Base-by-base conservation (phyloP, 176 grass and related monocot species). In the Hsuehochloa calcarea region DNA sequence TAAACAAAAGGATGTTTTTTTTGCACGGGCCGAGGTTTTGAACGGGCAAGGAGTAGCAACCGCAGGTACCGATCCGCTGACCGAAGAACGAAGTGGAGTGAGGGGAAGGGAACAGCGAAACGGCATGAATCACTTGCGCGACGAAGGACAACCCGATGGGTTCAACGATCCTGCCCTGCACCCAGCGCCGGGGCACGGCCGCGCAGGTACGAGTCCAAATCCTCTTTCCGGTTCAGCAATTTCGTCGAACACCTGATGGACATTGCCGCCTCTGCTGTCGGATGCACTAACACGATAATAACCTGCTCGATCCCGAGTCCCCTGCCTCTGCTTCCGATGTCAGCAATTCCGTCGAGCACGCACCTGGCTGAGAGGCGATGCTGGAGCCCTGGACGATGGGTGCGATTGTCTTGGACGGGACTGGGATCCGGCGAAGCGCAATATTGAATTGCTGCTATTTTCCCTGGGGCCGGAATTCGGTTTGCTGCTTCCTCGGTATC, bases 181-280 rank as follows among this genome's bases (percentile, higher is more conserved):
- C 20, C 17, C 10, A 12, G 1, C 62, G 11, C 27, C 11, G 11
- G 19, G 22, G 15, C 1, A 0, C 29, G 13, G 19, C 26, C 2
- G 7, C 25, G 1, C 50, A 51, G 72, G 72, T 83, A 71, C 86
- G 72, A 14, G 1, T 23, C 43, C 15, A 0, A 6, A 72, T 4
- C 41, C n/a, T 2, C 3, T 64, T 64, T 12, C 16, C 17, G 0
- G 1, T 7, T 7, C 1, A 10, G 15, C 0, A 1, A 80, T 85
- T 89, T 85, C 68, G 49, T 80, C 87, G 27, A 89, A 2, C 75
- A 68, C 54, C 49, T n/a, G 9, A 6, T 10, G 6, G 5, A 27
- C 68, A 39, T 35, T 11, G 0, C 0, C 6, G 74, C 13, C 54
- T 40, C 12, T 17, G 29, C 6, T 29, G 5, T 27, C 12, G 25